A percentile compares a stretch with the other conserved stretches of the same genome.
These are phyloP conservation scores for Bjerkandera adusta DNA, from an alignment of 1,284 basidiomycete genomes.

Conservation along the genomic window DNA sequence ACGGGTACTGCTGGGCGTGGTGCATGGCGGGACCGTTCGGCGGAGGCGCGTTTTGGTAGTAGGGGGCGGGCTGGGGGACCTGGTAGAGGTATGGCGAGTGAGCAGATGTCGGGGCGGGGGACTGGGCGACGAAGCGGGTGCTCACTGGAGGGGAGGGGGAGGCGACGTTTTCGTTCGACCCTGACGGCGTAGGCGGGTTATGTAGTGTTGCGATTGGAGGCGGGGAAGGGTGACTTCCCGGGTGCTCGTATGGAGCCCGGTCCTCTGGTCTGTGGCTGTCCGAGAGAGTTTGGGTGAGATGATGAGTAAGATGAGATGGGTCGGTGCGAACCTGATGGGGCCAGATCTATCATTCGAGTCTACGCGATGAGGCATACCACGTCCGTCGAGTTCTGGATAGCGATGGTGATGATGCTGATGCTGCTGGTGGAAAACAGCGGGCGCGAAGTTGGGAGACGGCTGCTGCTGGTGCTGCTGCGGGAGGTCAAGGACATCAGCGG, in stretches of 20 bases:
- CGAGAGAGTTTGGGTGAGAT: constrained; percentile 13
- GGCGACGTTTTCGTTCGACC: constrained; percentile 46
- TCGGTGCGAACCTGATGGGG: constrained; percentile 4
- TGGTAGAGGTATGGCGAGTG: constrained; percentile 16
- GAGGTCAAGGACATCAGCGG: constrained; percentile 3
- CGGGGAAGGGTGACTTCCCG: constrained; percentile 44
- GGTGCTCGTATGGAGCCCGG: constrained; percentile 36
- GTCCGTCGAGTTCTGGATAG: constrained; percentile 17
- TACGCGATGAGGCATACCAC: constrained; percentile 45
- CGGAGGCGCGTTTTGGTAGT: constrained; percentile 15
- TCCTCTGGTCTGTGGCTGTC: constrained; percentile 30
- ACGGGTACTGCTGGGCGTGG: constrained; percentile 13
- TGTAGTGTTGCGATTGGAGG: constrained; percentile 54
- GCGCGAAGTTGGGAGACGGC: neutral
- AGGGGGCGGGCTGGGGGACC: constrained; percentile 6
- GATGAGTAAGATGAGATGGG: constrained; percentile 11
- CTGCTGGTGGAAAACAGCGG: constrained; percentile 8
- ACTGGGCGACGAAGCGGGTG: constrained; percentile 26
- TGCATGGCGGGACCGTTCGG: constrained; percentile 9
- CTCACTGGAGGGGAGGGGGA: constrained; percentile 45
- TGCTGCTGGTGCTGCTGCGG: constrained; percentile 2
- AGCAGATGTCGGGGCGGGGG: constrained; percentile 31
- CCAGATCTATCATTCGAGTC: constrained; percentile 39
- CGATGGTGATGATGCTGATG: constrained; percentile 22
- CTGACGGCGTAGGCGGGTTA: constrained; percentile 61